Conservation (phyloP, 495 filamentous ascomycete species). For the Xeromyces bisporus region DNA sequence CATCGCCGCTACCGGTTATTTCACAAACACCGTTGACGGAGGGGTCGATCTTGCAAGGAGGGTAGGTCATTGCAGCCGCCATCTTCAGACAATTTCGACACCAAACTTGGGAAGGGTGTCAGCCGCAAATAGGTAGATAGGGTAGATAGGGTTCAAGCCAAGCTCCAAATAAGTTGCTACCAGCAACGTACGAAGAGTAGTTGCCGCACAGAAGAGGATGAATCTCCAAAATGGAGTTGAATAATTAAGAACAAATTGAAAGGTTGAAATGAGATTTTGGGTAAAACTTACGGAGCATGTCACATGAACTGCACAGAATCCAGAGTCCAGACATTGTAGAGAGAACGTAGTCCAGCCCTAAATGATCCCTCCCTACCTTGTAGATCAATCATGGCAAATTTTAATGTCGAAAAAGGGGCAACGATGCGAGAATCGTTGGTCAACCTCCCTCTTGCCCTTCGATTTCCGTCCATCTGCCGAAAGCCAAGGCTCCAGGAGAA, state of each 20-base stretch:
- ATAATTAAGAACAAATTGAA: too few relatives aligned
- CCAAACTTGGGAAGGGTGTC: conserved; percentile 46
- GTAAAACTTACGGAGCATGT: conserved; percentile 52
- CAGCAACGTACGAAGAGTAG: conserved; percentile 66
- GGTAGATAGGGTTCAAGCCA: conserved; percentile 71
- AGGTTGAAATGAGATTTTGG: too few relatives aligned
- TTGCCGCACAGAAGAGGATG: conserved; percentile 65
- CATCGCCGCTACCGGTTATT: conserved; percentile 31
- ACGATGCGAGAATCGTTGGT: too few relatives aligned
- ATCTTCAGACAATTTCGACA: conserved; percentile 53
- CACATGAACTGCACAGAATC: too few relatives aligned
- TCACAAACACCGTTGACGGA: conserved; percentile 42
- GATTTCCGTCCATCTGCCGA: conserved; percentile 19
- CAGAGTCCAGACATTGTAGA: too few relatives aligned
- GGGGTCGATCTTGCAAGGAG: conserved; percentile 60
- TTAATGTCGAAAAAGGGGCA: too few relatives aligned
- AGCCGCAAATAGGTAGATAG: conserved; percentile 45
- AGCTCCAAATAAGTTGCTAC: conserved; percentile 67
- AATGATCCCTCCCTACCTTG: too few relatives aligned
- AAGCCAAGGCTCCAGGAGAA: background rate
- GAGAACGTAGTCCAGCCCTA: too few relatives aligned
- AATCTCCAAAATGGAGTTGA: conserved; percentile 47
- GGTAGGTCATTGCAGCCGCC: conserved; percentile 55
- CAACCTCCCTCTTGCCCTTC: conserved; percentile 10
- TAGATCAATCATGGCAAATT: too few relatives aligned